Percentiles rank a stretch among this genome's conserved stretches.
phyloP scores from a whole-genome alignment of 2,329 filamentous ascomycete species.

The Aureobasidium mangrovei region DNA sequence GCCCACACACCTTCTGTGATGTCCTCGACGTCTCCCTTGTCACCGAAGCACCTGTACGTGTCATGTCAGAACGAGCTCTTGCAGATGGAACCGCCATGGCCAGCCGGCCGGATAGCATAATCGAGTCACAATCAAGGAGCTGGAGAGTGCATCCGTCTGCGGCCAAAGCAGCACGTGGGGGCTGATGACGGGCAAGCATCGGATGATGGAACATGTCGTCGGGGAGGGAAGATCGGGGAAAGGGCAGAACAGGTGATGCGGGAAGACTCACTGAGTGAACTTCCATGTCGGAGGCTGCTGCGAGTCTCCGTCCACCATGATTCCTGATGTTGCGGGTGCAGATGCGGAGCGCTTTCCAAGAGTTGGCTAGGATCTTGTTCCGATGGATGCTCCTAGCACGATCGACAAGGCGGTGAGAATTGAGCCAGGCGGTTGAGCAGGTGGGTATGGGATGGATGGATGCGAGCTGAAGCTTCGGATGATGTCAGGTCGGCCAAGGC shows the following conservation, averaged over 20 bases:
- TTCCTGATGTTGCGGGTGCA: constrained; percentile 29
- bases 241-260: neutral
- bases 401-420: neutral
- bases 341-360: neutral
- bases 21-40: constrained; percentile 98
- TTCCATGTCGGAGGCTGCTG: constrained; percentile 91
- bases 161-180: neutral
- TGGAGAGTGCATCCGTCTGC: neutral
- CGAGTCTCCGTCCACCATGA: constrained; percentile 85
- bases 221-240: neutral
- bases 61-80: neutral
- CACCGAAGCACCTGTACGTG: constrained; percentile 81
- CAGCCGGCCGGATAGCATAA: neutral
- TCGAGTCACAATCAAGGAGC: neutral
- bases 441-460: neutral
- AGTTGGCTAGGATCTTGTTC: neutral
- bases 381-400: neutral
- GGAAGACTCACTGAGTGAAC: constrained; percentile 81
- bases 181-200: neutral
- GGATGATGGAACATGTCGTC: neutral
- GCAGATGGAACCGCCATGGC: no score
- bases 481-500: constrained; percentile 11
- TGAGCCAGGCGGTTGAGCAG: neutral
- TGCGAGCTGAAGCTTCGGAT: constrained; percentile 9
- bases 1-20: constrained; percentile 75